A percentile compares a stretch with the other conserved stretches of the same genome.
These are phyloP conservation scores for Kwoniella sp. DNA, from an alignment of 768 basidiomycete species.

Conservation along the genomic window DNA sequence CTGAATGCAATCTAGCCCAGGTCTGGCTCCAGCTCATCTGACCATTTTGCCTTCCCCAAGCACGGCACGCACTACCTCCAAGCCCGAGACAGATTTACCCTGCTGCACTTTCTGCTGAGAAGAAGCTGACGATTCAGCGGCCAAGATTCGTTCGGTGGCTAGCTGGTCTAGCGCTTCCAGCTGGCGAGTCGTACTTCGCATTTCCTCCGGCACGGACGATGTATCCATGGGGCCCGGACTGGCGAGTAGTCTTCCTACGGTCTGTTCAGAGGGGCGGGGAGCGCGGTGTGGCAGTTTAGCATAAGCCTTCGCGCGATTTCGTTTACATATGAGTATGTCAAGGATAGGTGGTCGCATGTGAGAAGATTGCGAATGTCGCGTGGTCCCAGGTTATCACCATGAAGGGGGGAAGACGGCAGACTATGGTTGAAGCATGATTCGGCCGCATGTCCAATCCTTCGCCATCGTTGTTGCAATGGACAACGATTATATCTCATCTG, in stretches of 20 bases:
- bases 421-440: too few species aligned
- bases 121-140: slow-evolving; percentile 28
- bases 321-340: too few species aligned
- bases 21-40: slow-evolving; percentile 5
- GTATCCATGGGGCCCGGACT: background rate
- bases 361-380: too few species aligned
- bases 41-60: slow-evolving; percentile 18
- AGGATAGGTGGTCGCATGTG: too few species aligned
- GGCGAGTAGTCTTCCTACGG: slow-evolving; percentile 25
- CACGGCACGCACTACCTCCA: slow-evolving; percentile 30
- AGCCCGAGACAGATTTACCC: background rate
- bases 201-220: slow-evolving; percentile 22
- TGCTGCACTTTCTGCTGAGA: slow-evolving; percentile 15
- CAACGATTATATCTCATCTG: too few species aligned
- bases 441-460: too few species aligned
- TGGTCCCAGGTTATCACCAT: too few species aligned
- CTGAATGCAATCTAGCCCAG: too few species aligned
- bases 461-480: too few species aligned
- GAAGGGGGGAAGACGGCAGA: too few species aligned
- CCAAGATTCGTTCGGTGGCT: slow-evolving; percentile 42
- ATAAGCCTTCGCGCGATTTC: too few species aligned
- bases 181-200: slow-evolving; percentile 21
- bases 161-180: slow-evolving; percentile 35
- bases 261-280: background rate
- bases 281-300: background rate